These are phyloP conservation scores for Coemansia sp. DNA, from an alignment of 192 early-diverging fungal species.

Conservation along the genomic window DNA sequence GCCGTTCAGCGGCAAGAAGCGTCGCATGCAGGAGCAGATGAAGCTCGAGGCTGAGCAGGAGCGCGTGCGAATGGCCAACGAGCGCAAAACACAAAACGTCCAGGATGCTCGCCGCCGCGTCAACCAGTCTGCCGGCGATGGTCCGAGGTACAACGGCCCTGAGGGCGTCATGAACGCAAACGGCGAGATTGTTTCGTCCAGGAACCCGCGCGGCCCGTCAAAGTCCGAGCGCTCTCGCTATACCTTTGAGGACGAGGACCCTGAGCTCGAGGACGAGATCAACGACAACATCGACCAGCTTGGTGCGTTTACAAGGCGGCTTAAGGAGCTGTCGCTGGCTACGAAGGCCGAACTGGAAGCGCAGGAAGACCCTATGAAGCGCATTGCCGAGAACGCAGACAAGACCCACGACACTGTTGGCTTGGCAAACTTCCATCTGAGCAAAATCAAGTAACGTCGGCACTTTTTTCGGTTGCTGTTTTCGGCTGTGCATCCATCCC, in stretches of 20 bases:
- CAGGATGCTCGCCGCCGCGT: constrained; percentile 62
- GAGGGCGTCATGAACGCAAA: constrained; percentile 44
- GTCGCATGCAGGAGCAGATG: constrained; percentile 59
- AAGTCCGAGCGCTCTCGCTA: constrained; percentile 59
- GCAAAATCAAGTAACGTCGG: constrained; percentile 29
- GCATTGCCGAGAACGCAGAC: constrained; percentile 57
- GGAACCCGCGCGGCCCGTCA: constrained; percentile 9
- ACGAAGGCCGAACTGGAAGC: constrained; percentile 62
- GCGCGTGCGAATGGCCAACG: constrained; percentile 32
- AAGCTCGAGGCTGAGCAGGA: constrained; percentile 52
- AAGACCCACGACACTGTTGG: constrained; percentile 46
- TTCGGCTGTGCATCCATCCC: background rate
- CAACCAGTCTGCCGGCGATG: constrained; percentile 40
- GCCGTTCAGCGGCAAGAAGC: constrained; percentile 65
- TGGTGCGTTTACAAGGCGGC: constrained; percentile 48
- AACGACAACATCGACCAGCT: constrained; percentile 67
- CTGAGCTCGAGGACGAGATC: constrained; percentile 65
- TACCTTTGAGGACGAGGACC: constrained; percentile 72
- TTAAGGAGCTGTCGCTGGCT: constrained; percentile 63
- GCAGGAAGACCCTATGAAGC: constrained; percentile 60
- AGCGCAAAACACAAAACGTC: constrained; percentile 58
- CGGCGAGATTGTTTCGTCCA: constrained; percentile 47
- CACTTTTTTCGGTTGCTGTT: background rate
- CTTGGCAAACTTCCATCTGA: constrained; percentile 41
- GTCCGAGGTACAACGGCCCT: constrained; percentile 12